Percentiles rank a stretch among this genome's conserved stretches.
Conservation (phyloP, 345 rosid genomes). For the Eucalyptus erythrocorys region DNA sequence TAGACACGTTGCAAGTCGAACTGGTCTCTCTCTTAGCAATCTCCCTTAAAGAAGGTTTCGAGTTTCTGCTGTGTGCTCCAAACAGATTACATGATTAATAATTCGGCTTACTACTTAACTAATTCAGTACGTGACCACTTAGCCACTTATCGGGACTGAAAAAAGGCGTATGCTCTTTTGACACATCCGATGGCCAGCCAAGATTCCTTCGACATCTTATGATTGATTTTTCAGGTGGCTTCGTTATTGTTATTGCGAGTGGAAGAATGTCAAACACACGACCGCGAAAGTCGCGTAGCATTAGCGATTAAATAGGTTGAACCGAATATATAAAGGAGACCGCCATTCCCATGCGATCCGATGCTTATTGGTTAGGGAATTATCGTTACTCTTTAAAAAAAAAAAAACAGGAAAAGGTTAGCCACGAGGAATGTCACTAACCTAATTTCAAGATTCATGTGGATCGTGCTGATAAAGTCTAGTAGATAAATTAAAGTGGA, state of each 20-base stretch:
- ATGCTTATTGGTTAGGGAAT: not conserved
- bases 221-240: not conserved
- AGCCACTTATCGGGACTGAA: not conserved
- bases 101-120: not conserved
- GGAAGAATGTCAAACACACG: not conserved
- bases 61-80: no score
- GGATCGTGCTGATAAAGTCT: not conserved
- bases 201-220: not conserved
- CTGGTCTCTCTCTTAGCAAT: no score
- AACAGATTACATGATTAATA: not conserved
- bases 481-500: not conserved
- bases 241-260: not conserved
- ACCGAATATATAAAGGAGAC: not conserved
- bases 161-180: not conserved
- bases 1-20: no score
- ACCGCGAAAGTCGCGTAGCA: not conserved
- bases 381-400: not conserved
- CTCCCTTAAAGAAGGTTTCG: no score
- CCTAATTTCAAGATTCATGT: not conserved
- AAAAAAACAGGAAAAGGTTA: not conserved
- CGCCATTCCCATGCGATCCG: not conserved
- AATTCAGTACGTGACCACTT: not conserved
- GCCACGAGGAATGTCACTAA: not conserved
- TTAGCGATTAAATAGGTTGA: not conserved
- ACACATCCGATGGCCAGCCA: not conserved